phyloP scores from a whole-genome alignment of 108 stramenopile genomes.

The Skeletonema potamos region DNA sequence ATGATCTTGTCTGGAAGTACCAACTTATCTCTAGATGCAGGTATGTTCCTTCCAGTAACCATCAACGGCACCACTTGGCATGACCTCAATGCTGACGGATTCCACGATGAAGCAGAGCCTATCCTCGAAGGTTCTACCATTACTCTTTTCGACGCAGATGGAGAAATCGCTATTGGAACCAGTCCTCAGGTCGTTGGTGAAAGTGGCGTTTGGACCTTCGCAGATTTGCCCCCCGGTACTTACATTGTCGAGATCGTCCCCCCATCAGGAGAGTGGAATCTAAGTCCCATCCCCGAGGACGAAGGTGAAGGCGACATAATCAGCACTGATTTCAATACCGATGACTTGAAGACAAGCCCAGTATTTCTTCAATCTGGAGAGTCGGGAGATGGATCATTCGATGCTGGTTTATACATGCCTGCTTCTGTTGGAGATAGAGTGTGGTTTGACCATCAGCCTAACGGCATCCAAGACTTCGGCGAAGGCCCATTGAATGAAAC shows the following conservation, averaged over 20 bases:
- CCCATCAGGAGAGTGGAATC: conserved; percentile 21
- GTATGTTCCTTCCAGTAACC: conserved; percentile 41
- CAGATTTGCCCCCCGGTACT: conserved; percentile 40
- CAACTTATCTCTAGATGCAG: conserved; percentile 41
- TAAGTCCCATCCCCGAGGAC: conserved; percentile 12
- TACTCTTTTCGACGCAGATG: conserved; percentile 35
- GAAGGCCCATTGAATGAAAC: conserved; percentile 18
- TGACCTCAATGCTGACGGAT: conserved; percentile 41
- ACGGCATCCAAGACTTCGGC: conserved; percentile 44
- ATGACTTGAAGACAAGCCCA: conserved; percentile 20
- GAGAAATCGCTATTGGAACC: conserved; percentile 14
- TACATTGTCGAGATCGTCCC: conserved; percentile 10
- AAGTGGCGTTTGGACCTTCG: conserved; percentile 23
- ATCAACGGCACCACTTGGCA: conserved; percentile 47
- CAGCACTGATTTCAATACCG: conserved; percentile 9
- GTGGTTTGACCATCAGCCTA: conserved; percentile 35
- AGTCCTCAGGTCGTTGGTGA: conserved; percentile 2
- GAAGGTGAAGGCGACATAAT: not conserved
- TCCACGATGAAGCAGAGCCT: conserved; percentile 31
- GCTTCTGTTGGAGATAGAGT: conserved; percentile 38
- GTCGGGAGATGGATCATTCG: conserved; percentile 30
- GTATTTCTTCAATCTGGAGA: conserved; percentile 26
- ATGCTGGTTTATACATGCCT: conserved; percentile 38
- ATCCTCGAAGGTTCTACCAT: conserved; percentile 25
- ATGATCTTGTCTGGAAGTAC: conserved; percentile 10